phyloP scores from a whole-genome alignment of 495 filamentous ascomycete species.

The Penicillium maclennaniae region DNA sequence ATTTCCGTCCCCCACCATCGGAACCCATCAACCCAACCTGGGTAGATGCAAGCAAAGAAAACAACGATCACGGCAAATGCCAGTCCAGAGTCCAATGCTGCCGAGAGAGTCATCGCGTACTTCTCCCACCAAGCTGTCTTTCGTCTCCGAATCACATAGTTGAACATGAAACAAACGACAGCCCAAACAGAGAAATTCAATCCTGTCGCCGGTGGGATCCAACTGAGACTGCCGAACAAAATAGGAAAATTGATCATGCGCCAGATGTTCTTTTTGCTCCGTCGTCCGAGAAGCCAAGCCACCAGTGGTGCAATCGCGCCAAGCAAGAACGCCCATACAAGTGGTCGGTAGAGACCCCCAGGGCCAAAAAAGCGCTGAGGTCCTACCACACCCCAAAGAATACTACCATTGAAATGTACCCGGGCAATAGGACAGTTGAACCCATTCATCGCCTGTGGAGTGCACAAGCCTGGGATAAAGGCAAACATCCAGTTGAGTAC shows the following conservation, averaged over 20 bases:
- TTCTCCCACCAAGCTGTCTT: constrained; percentile 76
- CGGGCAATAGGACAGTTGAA: constrained; percentile 85
- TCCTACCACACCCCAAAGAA: constrained; percentile 86
- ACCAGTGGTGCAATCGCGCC: constrained; percentile 66
- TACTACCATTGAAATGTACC: constrained; percentile 85
- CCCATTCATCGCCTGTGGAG: constrained; percentile 70
- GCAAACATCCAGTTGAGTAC: constrained; percentile 88
- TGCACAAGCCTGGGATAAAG: constrained; percentile 74
- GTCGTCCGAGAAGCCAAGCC: constrained; percentile 58
- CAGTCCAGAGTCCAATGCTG: constrained; percentile 75
- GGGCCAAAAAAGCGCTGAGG: constrained; percentile 69
- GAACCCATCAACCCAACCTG: constrained; percentile 25
- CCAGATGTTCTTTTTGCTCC: constrained; percentile 44
- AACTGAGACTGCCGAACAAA: constrained; percentile 46
- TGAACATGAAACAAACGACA: constrained; percentile 77
- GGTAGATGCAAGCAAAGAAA: constrained; percentile 60
- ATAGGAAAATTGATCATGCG: constrained; percentile 44
- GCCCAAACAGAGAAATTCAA: constrained; percentile 33
- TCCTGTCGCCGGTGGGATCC: constrained; percentile 71
- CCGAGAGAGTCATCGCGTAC: constrained; percentile 83
- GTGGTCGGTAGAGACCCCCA: constrained; percentile 57
- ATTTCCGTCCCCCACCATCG: constrained; percentile 32
- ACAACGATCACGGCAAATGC: constrained; percentile 76
- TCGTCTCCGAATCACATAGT: constrained; percentile 65
- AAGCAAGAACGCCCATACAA: constrained; percentile 68